These are phyloP conservation scores for Bipolaris oryzae DNA, from an alignment of 2,329 filamentous ascomycete genomes.

Conservation along the genomic window DNA sequence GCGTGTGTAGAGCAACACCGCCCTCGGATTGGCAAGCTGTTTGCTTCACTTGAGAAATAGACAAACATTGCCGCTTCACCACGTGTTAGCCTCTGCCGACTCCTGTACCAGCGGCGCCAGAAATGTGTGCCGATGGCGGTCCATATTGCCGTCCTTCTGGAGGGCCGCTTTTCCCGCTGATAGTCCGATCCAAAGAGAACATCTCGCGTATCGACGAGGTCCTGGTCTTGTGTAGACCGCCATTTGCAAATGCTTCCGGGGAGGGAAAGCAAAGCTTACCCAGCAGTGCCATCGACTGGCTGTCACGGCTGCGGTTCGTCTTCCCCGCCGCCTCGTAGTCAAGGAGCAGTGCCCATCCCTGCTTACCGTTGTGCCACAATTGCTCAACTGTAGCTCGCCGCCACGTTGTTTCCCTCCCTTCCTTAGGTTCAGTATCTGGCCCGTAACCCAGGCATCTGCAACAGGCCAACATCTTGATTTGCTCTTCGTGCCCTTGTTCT, in stretches of 20 bases:
- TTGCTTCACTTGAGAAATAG: slow-evolving; percentile 30
- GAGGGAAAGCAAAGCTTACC: slow-evolving; percentile 21
- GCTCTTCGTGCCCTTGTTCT: slow-evolving; percentile 27
- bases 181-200: background rate
- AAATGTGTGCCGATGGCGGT: background rate
- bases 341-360: slow-evolving; percentile 19
- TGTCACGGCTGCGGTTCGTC: slow-evolving; percentile 20
- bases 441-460: slow-evolving; percentile 11
- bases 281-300: slow-evolving; percentile 14
- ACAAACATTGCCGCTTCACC: slow-evolving; percentile 23
- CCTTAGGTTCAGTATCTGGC: slow-evolving; percentile 14
- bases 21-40: slow-evolving; percentile 16
- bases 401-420: slow-evolving; percentile 36
- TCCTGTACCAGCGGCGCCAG: background rate
- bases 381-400: slow-evolving; percentile 21
- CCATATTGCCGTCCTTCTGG: background rate
- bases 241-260: slow-evolving; percentile 27
- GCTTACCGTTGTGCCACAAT: slow-evolving; percentile 26
- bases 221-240: slow-evolving; percentile 33
- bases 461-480: slow-evolving; percentile 22
- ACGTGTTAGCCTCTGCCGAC: slow-evolving; percentile 3
- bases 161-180: background rate
- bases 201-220: slow-evolving; percentile 13
- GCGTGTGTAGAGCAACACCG: background rate
- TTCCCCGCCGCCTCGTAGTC: slow-evolving; percentile 22